Evolutionary conservation across 169 alveolate species (phyloP).

Genomic region (Perkinsus olseni): DNA sequence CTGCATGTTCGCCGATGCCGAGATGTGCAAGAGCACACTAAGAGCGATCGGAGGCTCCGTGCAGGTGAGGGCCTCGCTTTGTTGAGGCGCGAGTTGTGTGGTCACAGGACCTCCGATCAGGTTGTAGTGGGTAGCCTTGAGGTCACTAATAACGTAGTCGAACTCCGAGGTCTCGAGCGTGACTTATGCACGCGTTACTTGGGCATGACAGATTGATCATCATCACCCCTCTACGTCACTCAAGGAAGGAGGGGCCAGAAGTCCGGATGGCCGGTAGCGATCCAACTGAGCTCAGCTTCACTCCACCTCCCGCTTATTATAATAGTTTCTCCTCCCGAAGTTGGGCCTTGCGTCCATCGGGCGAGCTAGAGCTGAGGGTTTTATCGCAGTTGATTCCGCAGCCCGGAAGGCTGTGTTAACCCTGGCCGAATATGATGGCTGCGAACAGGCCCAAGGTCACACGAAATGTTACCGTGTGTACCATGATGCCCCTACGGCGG

Average conservation of each 20-base stretch:
- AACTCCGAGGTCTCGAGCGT: background rate
- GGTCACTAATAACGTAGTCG: background rate
- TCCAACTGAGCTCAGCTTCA: background rate
- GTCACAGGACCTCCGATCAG: background rate
- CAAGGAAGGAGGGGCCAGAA: no score
- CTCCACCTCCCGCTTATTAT: background rate
- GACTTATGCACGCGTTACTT: background rate
- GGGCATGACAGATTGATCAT: background rate
- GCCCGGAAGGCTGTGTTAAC: background rate
- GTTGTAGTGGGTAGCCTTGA: background rate
- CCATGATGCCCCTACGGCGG: conserved; percentile 1
- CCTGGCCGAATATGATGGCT: background rate
- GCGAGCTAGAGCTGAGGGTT: background rate
- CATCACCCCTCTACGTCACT: background rate
- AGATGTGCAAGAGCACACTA: background rate
- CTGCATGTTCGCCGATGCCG: background rate
- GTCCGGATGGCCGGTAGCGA: no score
- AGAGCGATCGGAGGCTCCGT: background rate
- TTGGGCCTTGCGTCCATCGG: background rate
- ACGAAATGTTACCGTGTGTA: background rate
- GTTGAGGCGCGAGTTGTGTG: background rate
- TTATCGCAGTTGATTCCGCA: background rate
- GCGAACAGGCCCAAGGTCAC: background rate
- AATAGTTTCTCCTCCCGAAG: background rate
- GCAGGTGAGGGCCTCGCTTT: background rate